phyloP scores from a whole-genome alignment of 2,329 filamentous ascomycete species.

The Cryphonectria japonica region DNA sequence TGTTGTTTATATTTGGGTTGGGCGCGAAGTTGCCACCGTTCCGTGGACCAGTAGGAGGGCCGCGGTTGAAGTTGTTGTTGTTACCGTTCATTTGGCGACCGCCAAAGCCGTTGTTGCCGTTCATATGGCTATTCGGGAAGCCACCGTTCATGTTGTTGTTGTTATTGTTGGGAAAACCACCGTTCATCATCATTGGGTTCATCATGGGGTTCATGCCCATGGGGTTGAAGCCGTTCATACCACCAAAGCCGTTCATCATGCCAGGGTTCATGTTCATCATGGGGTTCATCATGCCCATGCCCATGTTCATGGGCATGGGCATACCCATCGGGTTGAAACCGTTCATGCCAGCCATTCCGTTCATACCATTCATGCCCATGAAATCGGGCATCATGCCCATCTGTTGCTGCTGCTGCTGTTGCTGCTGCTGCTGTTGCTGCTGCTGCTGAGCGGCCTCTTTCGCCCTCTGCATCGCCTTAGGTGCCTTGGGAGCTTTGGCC shows the following conservation, averaged over 20 bases:
- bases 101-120: conserved; percentile 34
- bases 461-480: conserved; percentile 65
- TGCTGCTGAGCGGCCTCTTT: conserved; percentile 50
- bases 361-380: conserved; percentile 37
- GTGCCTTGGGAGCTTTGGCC: conserved; percentile 68
- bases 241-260: conserved; percentile 42
- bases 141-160: conserved; percentile 38
- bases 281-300: conserved; percentile 37
- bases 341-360: conserved; percentile 48
- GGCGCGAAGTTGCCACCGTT: conserved; percentile 28
- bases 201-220: conserved; percentile 42
- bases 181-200: conserved; percentile 42
- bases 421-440: conserved; percentile 52
- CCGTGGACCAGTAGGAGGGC: conserved; percentile 28
- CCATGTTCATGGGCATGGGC: conserved; percentile 39
- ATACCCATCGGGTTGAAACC: conserved; percentile 43
- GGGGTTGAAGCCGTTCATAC: conserved; percentile 37
- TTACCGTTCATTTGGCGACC: conserved; percentile 31
- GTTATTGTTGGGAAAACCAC: conserved; percentile 30
- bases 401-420: conserved; percentile 39
- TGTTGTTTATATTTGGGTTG: conserved; percentile 39
- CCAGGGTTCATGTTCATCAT: conserved; percentile 42
- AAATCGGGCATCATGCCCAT: conserved; percentile 36
- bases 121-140: conserved; percentile 31
- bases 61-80: conserved; percentile 35